Conservation (phyloP, 2,329 filamentous ascomycete species). For the Verticillium alfalfae region DNA sequence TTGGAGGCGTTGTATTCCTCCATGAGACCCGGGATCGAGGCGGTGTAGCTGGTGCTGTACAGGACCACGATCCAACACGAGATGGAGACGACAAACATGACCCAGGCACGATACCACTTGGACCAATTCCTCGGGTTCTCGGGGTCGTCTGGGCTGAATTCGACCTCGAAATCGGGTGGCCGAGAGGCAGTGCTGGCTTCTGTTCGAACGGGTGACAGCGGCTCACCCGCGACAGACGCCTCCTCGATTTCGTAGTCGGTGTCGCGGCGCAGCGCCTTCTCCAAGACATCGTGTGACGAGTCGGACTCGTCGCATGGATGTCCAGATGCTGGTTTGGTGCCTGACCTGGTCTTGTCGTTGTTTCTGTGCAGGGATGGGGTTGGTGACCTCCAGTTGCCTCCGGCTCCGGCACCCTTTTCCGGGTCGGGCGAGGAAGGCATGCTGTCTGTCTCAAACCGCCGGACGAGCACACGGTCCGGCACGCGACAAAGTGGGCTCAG, state of each 20-base stretch:
- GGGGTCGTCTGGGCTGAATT: slow-evolving; percentile 59
- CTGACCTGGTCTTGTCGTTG: neutral
- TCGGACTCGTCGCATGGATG: slow-evolving; percentile 10
- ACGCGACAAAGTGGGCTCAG: neutral
- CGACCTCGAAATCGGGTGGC: slow-evolving; percentile 63
- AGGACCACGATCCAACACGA: slow-evolving; percentile 52
- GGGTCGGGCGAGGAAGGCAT: slow-evolving; percentile 6
- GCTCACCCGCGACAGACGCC: slow-evolving; percentile 24
- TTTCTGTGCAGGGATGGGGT: slow-evolving; percentile 4
- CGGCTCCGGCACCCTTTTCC: slow-evolving; percentile 7
- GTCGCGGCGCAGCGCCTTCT: slow-evolving; percentile 32
- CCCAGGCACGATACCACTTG: slow-evolving; percentile 38
- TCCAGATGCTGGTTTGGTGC: neutral
- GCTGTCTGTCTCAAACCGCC: neutral
- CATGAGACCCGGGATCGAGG: slow-evolving; percentile 63
- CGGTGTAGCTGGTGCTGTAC: slow-evolving; percentile 76
- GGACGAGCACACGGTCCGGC: neutral
- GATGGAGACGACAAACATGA: slow-evolving; percentile 37
- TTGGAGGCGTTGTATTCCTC: slow-evolving; percentile 56
- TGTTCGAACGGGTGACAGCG: slow-evolving; percentile 29
- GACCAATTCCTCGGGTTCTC: slow-evolving; percentile 66
- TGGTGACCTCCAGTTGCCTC: slow-evolving; percentile 4
- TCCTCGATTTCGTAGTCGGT: slow-evolving; percentile 23
- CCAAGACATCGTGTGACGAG: slow-evolving; percentile 21
- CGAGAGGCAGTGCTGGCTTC: slow-evolving; percentile 32